Base-by-base conservation (phyloP, 148 eudicot genomes). In the Camellia lanceoleosa region DNA sequence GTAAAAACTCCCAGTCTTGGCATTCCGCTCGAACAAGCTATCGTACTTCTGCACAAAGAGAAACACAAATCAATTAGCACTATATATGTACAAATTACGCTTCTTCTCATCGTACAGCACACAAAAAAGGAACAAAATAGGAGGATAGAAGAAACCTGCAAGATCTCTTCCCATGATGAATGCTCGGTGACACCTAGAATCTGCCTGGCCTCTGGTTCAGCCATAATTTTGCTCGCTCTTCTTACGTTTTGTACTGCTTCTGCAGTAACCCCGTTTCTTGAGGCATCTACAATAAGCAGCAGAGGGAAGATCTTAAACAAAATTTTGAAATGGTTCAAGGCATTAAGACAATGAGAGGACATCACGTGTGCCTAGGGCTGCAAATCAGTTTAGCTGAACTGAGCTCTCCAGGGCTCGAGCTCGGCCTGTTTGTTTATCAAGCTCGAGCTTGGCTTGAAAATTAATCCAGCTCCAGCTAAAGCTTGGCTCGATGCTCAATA, bases 151-250 rank as follows among this genome's bases (percentile, higher is more conserved):
- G 23, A 41, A n/a, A 67, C 41, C 89, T 91, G 88, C 79, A 87
- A 66, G 55, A 93, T 84, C 42, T 91, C 97, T 85, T 91, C 97
- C 97, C 97, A 93, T 10, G 95, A 77, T 19, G 97, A 71, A 56
- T 89, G 85, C 78, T 89, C 93, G 5, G 91, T 71, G 72, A 91
- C 89, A 8, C 97, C 97, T 66, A 93, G 90, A 81, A 93, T 87
- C 80, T 93, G 93, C 78, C 93, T 87, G 4, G 97, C 95, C 84
- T 93, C 97, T 78, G 83, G 87, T 83, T 89, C 95, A 13, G 95
- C 87, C 88, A 93, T 86, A 75, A 80, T 82, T 88, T 84, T 91
- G 82, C 91, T 85, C 60, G 84, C 92, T 87, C 83, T 84, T 30
- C 87, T 85, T 55, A 84, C 84, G 18, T 90, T 91, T 71, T 89